Conservation (phyloP, 2,329 filamentous ascomycete species). For the Dothistroma pini region DNA sequence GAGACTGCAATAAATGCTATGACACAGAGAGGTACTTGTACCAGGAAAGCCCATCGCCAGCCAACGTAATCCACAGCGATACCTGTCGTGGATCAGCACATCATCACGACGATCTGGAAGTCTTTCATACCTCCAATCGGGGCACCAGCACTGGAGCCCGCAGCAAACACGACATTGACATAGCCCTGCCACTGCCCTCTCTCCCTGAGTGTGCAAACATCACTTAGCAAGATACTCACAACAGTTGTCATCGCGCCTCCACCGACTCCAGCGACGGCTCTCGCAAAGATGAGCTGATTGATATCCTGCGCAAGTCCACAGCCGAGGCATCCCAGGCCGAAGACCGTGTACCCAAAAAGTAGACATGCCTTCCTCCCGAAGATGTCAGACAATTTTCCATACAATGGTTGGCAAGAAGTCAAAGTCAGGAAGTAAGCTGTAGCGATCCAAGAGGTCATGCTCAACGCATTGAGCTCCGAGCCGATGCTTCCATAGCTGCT, state of each 20-base stretch:
- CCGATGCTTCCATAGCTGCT: slow-evolving; percentile 76
- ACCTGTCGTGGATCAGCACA: not conserved
- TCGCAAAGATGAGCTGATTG: slow-evolving; percentile 61
- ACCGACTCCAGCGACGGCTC: slow-evolving; percentile 62
- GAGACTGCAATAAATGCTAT: slow-evolving; percentile 62
- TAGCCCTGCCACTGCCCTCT: slow-evolving; percentile 71
- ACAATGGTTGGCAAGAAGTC: slow-evolving; percentile 71
- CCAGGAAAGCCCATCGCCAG: slow-evolving; percentile 73
- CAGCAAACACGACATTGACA: slow-evolving; percentile 68
- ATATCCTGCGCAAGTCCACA: slow-evolving; percentile 64
- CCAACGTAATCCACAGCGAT: slow-evolving; percentile 65
- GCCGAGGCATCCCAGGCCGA: slow-evolving; percentile 60
- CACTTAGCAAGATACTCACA: slow-evolving; percentile 65
- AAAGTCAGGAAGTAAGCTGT: slow-evolving; percentile 69
- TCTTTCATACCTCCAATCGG: slow-evolving; percentile 62
- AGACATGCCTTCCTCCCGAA: slow-evolving; percentile 66
- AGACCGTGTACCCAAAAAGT: slow-evolving; percentile 61
- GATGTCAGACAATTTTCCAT: slow-evolving; percentile 67
- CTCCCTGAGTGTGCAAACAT: slow-evolving; percentile 66
- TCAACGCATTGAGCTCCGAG: slow-evolving; percentile 69
- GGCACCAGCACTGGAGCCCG: slow-evolving; percentile 65
- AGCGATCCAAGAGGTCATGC: slow-evolving; percentile 72
- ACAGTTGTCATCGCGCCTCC: slow-evolving; percentile 70
- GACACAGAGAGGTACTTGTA: slow-evolving; percentile 65
- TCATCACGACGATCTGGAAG: not conserved